phyloP scores from a whole-genome alignment of 805 yeast genomes.

The Teunomyces aglyptinius region DNA sequence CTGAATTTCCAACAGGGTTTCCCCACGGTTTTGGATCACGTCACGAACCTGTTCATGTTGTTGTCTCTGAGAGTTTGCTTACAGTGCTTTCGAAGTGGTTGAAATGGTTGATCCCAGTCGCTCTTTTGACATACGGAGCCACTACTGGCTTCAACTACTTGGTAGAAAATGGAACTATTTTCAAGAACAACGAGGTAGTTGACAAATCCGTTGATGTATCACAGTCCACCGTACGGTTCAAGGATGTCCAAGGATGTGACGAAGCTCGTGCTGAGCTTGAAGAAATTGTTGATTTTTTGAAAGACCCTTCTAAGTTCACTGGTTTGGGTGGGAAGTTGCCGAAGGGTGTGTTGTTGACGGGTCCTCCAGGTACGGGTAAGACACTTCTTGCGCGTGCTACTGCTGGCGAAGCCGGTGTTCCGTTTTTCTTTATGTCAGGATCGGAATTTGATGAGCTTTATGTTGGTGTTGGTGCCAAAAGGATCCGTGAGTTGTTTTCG shows the following conservation, averaged over 20 bases:
- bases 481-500: constrained; percentile 89
- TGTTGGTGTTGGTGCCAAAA: constrained; percentile 98
- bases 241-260: constrained; percentile 96
- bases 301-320: constrained; percentile 94
- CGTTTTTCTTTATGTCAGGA: constrained; percentile 97
- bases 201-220: constrained; percentile 82
- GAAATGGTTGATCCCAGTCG: constrained; percentile 83
- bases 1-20: constrained; percentile 8
- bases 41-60: constrained; percentile 88
- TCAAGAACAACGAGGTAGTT: constrained; percentile 68
- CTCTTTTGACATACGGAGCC: constrained; percentile 76
- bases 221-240: constrained; percentile 80
- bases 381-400: constrained; percentile 95
- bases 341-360: constrained; percentile 93
- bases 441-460: constrained; percentile 97
- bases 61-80: constrained; percentile 81
- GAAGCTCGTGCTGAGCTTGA: constrained; percentile 97
- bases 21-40: constrained; percentile 56
- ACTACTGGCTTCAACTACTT: constrained; percentile 74
- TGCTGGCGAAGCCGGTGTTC: constrained; percentile 99
- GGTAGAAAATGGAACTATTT: constrained; percentile 78
- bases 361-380: constrained; percentile 99
- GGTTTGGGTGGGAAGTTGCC: constrained; percentile 97
- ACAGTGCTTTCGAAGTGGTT: constrained; percentile 82
- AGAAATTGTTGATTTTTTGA: constrained; percentile 95